Evolutionary conservation across 352 stramenopile genomes (phyloP).

Genomic region (Poterioochromonas sp.): DNA sequence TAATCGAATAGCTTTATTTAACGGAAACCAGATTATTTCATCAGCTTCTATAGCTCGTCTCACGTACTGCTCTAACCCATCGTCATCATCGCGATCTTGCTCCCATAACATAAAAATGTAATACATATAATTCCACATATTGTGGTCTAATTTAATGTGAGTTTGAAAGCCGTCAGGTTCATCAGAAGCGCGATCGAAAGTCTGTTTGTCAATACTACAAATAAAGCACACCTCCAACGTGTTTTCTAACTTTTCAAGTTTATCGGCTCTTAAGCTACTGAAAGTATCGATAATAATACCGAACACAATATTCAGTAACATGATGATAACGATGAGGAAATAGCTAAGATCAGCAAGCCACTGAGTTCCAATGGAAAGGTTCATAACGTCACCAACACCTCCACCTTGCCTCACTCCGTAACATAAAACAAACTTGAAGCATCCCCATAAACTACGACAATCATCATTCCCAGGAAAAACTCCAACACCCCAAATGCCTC

Average conservation of each 20-base stretch:
- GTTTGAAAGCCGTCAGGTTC: slow-evolving; percentile 46
- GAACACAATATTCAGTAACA: slow-evolving; percentile 52
- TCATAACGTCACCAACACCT: slow-evolving; percentile 43
- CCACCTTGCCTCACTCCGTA: slow-evolving; percentile 40
- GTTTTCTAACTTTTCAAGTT: slow-evolving; percentile 43
- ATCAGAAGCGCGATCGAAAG: slow-evolving; percentile 45
- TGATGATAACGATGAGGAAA: slow-evolving; percentile 49
- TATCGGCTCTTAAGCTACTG: slow-evolving; percentile 41
- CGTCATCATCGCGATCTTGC: slow-evolving; percentile 49
- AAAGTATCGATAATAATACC: slow-evolving; percentile 55
- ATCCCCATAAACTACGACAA: slow-evolving; percentile 37
- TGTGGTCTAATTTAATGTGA: slow-evolving; percentile 48
- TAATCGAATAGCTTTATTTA: slow-evolving; percentile 39
- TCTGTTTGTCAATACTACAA: slow-evolving; percentile 44
- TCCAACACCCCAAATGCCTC: slow-evolving; percentile 15
- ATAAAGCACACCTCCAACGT: slow-evolving; percentile 45
- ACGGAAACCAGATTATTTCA: slow-evolving; percentile 48
- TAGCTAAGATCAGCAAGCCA: slow-evolving; percentile 44
- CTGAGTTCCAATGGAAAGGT: slow-evolving; percentile 18
- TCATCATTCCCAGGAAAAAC: not conserved
- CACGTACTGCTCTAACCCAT: slow-evolving; percentile 49
- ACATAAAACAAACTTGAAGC: slow-evolving; percentile 40
- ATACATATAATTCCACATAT: slow-evolving; percentile 54
- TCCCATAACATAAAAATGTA: slow-evolving; percentile 51
- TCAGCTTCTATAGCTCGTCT: slow-evolving; percentile 41